Evolutionary conservation across 768 basidiomycete species (phyloP), one percentile per base, ranked within the genome.

Genomic region (Suillus placidus): DNA sequence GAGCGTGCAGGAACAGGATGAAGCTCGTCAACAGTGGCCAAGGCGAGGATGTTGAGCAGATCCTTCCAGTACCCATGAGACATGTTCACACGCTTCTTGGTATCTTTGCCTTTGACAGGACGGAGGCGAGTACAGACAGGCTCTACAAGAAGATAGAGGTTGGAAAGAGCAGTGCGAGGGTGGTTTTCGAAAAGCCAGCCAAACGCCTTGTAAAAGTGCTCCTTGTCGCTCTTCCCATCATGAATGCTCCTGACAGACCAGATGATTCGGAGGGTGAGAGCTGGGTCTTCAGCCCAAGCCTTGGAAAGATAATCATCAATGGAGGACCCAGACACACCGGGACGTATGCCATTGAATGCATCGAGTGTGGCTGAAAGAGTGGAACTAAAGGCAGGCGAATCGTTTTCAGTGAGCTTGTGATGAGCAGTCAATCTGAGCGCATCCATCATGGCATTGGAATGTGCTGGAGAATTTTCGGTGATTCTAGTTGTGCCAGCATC

Each of bases 41-140:
- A 80, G 5, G 85, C 81, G 6, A 92, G 79, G 58, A 92, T 86
- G 61, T 90, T 88, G 61, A 90, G 82, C 26, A 91, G 80, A 69
- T 92, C 91, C 71, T 93, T 91, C 87, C 88, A 92, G 70, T 88
- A 90, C 0, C 90, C 90, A 58, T 92, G 90, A 5, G 81, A 66
- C 23, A 69, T 62, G 38, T 71, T 43, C 12, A 23, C 35, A 2
- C 68, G 66, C 55, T 42, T 68, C 60, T 35, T 65, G 6, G 30
- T 18, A 67, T 73, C 67, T 65, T 74, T 69, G 70, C 74, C 37
- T 73, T 76, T 69, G 54, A 57, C 79, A 32, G 57, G 51, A 34
- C 18, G 57, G 20, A 71, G 64, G 47, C 73, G 73, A 6, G 64
- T 60, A 71, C 87, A 86, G 9, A 85, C 81, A 0, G 86, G 87